Evolutionary conservation across 176 grass and related monocot species (phyloP), one percentile per base, ranked within the genome.

Genomic region (Musa schizocarpa): DNA sequence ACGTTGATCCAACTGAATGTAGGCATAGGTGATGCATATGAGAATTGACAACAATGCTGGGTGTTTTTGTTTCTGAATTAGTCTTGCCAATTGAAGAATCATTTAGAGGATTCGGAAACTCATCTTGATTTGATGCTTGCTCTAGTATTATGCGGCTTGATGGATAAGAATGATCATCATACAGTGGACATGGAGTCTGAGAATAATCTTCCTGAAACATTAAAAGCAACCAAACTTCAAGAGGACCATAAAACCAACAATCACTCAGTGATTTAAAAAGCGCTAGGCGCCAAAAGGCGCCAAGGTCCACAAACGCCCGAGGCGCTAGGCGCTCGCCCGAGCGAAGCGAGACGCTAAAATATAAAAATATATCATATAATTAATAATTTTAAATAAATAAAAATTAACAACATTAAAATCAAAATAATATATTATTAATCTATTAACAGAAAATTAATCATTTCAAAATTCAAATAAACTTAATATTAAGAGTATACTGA

Each of bases 151-250:
- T 80, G 82, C 77, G 82, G 68, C 56, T 85, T 74, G 82, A 87
- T 53, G 72, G 80, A 82, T 88, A 64, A 71, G 72, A 87, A 56
- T 85, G 83, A 73, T 70, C 79, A 63, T 78, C 79, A 82, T 84
- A 83, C 48, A 82, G 59, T 72, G 88, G 83, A 83, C 77, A 80
- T 73, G 55, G 54, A 66, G 67, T 77, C 57, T 83, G 77, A 54
- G 82, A 73, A 80, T 83, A 83, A 57, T 79, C 82, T 72, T 79
- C 91, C 95, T 99, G 65, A 81, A 80, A 76, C 69, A 88, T 58
- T 66, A 68, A 83, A 62, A 63, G 34, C 79, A 65, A 88, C 64
- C 83, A 75, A 66, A 29, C 65, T 9, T 77, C 65, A 86, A 43
- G 70, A 55, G 8, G 11, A 74, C 21, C 34, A 43, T 43, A 43